Percentiles rank a stretch among this genome's conserved stretches.
Conservation (phyloP, 208 protist species). For the Leishmania aethiopica region DNA sequence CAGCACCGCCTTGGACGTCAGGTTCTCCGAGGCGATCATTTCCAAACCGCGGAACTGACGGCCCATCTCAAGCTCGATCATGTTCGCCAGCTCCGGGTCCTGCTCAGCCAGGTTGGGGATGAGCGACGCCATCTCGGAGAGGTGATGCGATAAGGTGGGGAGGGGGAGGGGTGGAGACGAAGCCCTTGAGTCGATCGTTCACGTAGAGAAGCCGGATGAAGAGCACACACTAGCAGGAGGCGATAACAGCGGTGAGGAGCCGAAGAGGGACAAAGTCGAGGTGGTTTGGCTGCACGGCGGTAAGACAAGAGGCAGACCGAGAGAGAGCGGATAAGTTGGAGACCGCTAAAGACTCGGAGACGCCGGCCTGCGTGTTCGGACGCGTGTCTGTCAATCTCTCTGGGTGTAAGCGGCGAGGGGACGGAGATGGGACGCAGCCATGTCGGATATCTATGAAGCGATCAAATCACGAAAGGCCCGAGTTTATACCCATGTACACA, state of each 20-base stretch:
- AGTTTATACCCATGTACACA: too few relatives aligned
- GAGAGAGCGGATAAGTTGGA: background rate
- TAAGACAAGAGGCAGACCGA: background rate
- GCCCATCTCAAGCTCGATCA: constrained; percentile 87
- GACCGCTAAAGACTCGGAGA: background rate
- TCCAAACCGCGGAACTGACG: constrained; percentile 90
- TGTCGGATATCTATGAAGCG: too few relatives aligned
- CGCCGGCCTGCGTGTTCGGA: too few relatives aligned
- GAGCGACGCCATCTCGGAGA: constrained; percentile 20
- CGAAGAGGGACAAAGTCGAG: background rate
- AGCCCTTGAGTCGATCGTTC: background rate
- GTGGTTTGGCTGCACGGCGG: background rate
- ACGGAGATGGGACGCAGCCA: too few relatives aligned
- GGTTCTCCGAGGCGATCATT: constrained; percentile 97
- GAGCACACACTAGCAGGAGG: background rate
- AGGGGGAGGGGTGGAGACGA: background rate
- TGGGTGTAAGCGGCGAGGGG: too few relatives aligned
- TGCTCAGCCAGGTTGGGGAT: constrained; percentile 44
- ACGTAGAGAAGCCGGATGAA: background rate
- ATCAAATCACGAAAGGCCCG: too few relatives aligned
- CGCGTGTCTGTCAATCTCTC: background rate
- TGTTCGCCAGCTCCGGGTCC: constrained; percentile 80
- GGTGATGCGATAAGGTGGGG: background rate
- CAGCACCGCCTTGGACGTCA: constrained; percentile 97
- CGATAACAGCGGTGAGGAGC: background rate